Conservation (phyloP, 805 yeast species). For the Starmerella stigmatis region DNA sequence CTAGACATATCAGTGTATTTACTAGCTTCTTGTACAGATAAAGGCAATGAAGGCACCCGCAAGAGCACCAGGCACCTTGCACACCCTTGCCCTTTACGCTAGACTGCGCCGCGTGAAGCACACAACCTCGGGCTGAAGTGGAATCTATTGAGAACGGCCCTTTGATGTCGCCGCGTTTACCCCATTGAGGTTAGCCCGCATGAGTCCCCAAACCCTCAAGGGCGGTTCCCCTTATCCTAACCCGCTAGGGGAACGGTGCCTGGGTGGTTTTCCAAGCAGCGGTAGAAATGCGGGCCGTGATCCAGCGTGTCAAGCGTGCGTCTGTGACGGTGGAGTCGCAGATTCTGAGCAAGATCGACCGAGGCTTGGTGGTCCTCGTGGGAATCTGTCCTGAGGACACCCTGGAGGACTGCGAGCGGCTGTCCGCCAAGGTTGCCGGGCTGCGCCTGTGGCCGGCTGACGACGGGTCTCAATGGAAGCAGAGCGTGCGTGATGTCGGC, state of each 20-base stretch:
- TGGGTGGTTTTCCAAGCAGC: background rate
- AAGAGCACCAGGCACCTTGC: no score
- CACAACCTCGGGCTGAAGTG: no score
- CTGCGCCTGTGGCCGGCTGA: slow-evolving; percentile 69
- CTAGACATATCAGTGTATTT: background rate
- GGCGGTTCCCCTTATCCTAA: no score
- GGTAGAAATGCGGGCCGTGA: slow-evolving; percentile 67
- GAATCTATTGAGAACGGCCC: no score
- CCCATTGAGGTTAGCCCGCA: no score
- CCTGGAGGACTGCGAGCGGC: slow-evolving; percentile 54
- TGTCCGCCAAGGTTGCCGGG: slow-evolving; percentile 55
- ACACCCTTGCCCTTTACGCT: no score
- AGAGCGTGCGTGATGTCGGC: slow-evolving; percentile 48
- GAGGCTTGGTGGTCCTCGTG: slow-evolving; percentile 70
- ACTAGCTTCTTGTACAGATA: no score
- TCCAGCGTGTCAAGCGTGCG: slow-evolving; percentile 81
- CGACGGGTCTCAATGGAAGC: slow-evolving; percentile 68
- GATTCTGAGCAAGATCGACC: slow-evolving; percentile 58
- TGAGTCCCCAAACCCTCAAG: no score
- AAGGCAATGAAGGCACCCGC: no score
- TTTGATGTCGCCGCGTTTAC: no score
- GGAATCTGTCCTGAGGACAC: slow-evolving; percentile 79
- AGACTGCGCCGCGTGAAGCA: no score
- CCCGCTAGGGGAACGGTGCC: no score
- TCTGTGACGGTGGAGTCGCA: slow-evolving; percentile 72